Evolutionary conservation across 2,329 filamentous ascomycete species (phyloP), one percentile per base, ranked within the genome.

Genomic region (Colletotrichum sidae): DNA sequence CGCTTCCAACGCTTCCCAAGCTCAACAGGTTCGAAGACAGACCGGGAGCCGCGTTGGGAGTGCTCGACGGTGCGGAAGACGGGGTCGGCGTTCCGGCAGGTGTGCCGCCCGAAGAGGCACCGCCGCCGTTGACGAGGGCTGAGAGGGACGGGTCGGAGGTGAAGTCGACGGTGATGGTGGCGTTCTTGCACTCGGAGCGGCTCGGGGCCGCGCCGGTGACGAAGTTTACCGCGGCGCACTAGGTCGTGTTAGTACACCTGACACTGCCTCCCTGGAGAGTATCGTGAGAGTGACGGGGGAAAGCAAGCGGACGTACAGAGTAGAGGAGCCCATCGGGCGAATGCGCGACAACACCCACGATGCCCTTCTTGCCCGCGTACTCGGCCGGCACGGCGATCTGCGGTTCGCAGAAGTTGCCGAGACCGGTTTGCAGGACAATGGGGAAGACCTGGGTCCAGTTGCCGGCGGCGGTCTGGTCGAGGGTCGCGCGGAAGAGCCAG

Each of bases 401-500:
- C 0, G 83, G 81, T 70, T 84, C 73, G 74, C 88, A 90, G 69
- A 84, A 87, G 54, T 77, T 73, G 58, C 87, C 86, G 2, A 84
- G 75, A 13, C 86, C 86, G 59, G 75, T 84, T 75, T 90, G 86
- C 70, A 79, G 73, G 39, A 87, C 77, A 57, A 86, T 82, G 37
- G 83, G 83, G 70, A 81, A 84, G 55, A 88, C 72, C 72, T 87
- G 77, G 34, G 83, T 82, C 87, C 87, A 89, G 72, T 83, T 83
- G 17, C 77, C 76, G 49, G 72, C 71, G 47, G 79, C 83, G 10
- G 78, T 78, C 52, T 77, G 70, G 70, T 87, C 86, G 17, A 83
- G 77, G 11, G 86, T 89, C 68, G 81, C 84, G 67, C 87, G 86
- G 78, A 87, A 85, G 13, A 89, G 79, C 83, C 82, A 89, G 59